Evolutionary conservation across 495 filamentous ascomycete genomes (phyloP).

Genomic region (Hypoxylon trugodes): DNA sequence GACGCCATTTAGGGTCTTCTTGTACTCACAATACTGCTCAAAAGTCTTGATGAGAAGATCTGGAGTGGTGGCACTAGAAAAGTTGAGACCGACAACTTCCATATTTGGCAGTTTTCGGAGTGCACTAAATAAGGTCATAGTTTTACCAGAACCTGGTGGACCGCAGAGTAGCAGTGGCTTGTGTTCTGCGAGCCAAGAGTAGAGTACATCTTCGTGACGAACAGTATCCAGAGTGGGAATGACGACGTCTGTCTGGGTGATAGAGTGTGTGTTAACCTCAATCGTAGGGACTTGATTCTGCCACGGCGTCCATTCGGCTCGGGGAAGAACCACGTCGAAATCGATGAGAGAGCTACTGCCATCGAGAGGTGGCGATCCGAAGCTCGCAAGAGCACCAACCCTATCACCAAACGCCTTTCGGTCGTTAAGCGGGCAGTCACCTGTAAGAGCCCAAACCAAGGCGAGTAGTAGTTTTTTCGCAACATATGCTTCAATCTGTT

Average conservation of each 20-base stretch:
- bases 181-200: slow-evolving; percentile 98
- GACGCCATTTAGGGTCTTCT: slow-evolving; percentile 95
- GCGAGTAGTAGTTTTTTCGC: slow-evolving; percentile 93
- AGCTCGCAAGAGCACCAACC: slow-evolving; percentile 78
- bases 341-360: slow-evolving; percentile 87
- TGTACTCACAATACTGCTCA: slow-evolving; percentile 99
- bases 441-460: slow-evolving; percentile 91
- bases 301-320: slow-evolving; percentile 89
- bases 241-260: slow-evolving; percentile 96
- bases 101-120: slow-evolving; percentile 95
- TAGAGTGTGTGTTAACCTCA: slow-evolving; percentile 96
- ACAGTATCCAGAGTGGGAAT: slow-evolving; percentile 97
- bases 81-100: slow-evolving; percentile 99
- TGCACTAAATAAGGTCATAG: slow-evolving; percentile 98
- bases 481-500: slow-evolving; percentile 86
- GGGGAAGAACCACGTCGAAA: slow-evolving; percentile 87
- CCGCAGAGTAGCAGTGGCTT: slow-evolving; percentile 96
- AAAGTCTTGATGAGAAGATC: slow-evolving; percentile 98
- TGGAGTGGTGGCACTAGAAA: slow-evolving; percentile 97
- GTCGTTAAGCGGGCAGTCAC: slow-evolving; percentile 89
- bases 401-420: slow-evolving; percentile 88
- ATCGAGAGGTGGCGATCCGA: slow-evolving; percentile 82
- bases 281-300: slow-evolving; percentile 91
- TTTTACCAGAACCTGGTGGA: slow-evolving; percentile 98
- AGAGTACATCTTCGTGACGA: slow-evolving; percentile 95